Evolutionary conservation across 805 yeast species (phyloP), one percentile per base, ranked within the genome.

Genomic region (Metschnikowia amazonensis): DNA sequence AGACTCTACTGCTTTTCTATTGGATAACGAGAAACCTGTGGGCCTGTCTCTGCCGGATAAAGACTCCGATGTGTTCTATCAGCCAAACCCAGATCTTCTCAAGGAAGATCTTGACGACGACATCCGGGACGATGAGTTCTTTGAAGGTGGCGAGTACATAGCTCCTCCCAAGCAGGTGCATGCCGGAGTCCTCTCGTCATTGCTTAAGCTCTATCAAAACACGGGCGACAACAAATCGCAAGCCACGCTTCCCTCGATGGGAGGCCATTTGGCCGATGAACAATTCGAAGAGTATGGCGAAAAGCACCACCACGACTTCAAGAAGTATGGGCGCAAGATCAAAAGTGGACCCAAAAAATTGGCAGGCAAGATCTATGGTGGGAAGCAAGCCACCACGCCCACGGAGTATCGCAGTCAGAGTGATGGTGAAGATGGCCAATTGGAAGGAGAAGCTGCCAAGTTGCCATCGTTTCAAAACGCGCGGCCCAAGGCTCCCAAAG

Each of bases 111-210:
- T 62, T 29, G 62, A 63, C 47, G 66, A 59, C 4, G 69, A 59
- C 11, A 58, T 55, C 2, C 69, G 69, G 47, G 56, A 57, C 35
- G 62, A 61, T 5, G 51, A 54, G 20, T 60, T 63, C 24, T 61
- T 60, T 14, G 65, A 59, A 16, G 62, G 56, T 29, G 64, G 57
- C 18, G 76, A 65, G 14, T 80, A 77, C 36, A 71, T 77, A 44
- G 75, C 81, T 1, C 77, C 83, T 0, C 80, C 84, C 5, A 70
- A 74, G 34, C 77, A 76, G 43, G 90, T 88, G 10, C 84, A 84
- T 54, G 89, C 89, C 21, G 97, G 97, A 63, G 92, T 89, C 14
- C 72, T 89, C 24, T 86, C 96, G 0, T 80, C 92, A 1, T 72
- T 89, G 50, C 70, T 89, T 51, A 76, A 81, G 49, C 69, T 89